Conservation (phyloP, 2,329 filamentous ascomycete species). For the Aspergillus candidus region DNA sequence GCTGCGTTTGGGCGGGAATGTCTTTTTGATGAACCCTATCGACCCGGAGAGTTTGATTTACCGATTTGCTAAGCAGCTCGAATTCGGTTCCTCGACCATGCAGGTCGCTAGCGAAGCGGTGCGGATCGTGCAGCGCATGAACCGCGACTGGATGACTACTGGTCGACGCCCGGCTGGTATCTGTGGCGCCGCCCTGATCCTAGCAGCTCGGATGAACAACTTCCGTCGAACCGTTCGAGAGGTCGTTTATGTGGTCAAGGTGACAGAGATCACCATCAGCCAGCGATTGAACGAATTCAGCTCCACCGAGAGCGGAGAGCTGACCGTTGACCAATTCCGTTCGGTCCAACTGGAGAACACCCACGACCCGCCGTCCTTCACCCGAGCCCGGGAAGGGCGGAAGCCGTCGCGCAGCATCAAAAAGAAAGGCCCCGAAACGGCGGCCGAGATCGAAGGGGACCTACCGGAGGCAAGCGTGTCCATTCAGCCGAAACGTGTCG, state of each 20-base stretch:
- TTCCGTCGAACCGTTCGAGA: conserved; percentile 88
- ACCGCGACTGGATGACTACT: conserved; percentile 93
- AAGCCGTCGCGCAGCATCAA: conserved; percentile 44
- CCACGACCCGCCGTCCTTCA: conserved; percentile 79
- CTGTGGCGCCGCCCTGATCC: conserved; percentile 86
- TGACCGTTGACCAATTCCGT: conserved; percentile 81
- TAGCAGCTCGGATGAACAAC: conserved; percentile 97
- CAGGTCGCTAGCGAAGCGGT: conserved; percentile 85
- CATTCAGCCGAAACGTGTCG: conserved; percentile 41
- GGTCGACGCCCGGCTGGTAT: conserved; percentile 89
- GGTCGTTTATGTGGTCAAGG: conserved; percentile 97
- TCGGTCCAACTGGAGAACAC: conserved; percentile 53
- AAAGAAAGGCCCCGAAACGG: conserved; percentile 29
- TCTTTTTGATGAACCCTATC: conserved; percentile 67
- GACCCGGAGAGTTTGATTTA: conserved; percentile 86
- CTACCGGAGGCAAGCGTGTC: conserved; percentile 25
- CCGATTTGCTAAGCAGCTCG: conserved; percentile 83
- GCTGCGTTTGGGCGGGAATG: conserved; percentile 47
- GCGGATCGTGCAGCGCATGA: conserved; percentile 85
- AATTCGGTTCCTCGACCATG: conserved; percentile 76
- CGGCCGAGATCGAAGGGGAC: conserved; percentile 43
- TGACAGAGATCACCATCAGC: conserved; percentile 87
- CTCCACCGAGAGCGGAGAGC: conserved; percentile 70
- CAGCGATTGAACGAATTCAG: conserved; percentile 90
- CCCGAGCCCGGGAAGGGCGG: conserved; percentile 49